Percentiles rank a stretch among this genome's conserved stretches.
Evolutionary conservation across 2,329 filamentous ascomycete species (phyloP).

Genomic region (Seiridium unicorne): DNA sequence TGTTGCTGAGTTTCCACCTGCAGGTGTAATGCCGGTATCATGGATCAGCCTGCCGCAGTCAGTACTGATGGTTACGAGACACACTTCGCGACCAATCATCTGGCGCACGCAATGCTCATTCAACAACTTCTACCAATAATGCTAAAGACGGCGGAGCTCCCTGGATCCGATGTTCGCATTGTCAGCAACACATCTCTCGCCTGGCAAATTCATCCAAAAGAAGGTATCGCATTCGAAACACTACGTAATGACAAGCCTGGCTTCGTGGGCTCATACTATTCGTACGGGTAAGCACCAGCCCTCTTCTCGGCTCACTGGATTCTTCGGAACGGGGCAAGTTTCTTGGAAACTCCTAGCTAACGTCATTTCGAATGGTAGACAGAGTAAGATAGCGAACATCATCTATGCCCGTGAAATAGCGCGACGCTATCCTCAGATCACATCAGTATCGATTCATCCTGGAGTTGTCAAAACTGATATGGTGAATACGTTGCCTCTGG

Average conservation of each 20-base stretch:
- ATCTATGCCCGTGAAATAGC: constrained; percentile 12
- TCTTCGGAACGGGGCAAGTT: no score
- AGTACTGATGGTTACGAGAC: constrained; percentile 37
- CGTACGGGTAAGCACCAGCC: constrained; percentile 8
- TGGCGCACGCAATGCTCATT: constrained; percentile 39
- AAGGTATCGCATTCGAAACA: constrained; percentile 10
- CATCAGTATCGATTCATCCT: constrained; percentile 7
- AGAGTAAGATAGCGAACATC: constrained; percentile 20
- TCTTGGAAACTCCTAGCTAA: not conserved
- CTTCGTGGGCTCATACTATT: constrained; percentile 3
- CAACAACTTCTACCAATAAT: constrained; percentile 13
- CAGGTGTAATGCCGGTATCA: constrained; percentile 31
- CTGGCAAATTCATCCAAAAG: constrained; percentile 1
- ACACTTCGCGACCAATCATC: constrained; percentile 41
- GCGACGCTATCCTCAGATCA: constrained; percentile 11
- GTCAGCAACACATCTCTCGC: constrained; percentile 11
- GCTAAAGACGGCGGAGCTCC: constrained; percentile 6
- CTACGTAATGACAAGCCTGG: constrained; percentile 5
- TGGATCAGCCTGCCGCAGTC: constrained; percentile 26
- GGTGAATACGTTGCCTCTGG: constrained; percentile 12
- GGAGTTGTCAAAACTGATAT: constrained; percentile 14
- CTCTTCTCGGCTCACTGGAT: no score
- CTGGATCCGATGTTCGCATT: constrained; percentile 12
- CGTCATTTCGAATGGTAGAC: constrained; percentile 11
- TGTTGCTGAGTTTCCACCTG: no score